Conservation (phyloP, 2,329 filamentous ascomycete genomes). For the Microsporum canis region DNA sequence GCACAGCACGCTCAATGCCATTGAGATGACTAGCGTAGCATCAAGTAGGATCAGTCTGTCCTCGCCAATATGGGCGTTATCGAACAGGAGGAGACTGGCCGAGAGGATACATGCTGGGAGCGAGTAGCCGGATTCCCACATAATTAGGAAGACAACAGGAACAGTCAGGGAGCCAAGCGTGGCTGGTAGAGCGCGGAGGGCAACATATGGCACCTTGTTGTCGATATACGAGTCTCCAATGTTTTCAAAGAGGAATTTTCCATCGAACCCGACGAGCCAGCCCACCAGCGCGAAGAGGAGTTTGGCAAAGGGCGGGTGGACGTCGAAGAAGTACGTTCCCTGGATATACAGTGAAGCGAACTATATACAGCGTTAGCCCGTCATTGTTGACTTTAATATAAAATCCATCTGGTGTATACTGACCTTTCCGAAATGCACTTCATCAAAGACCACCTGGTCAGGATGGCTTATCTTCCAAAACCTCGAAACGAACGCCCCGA, state of each 20-base stretch:
- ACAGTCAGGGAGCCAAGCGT: constrained; percentile 86
- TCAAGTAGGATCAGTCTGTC: constrained; percentile 90
- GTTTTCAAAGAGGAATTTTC: constrained; percentile 96
- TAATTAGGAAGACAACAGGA: constrained; percentile 87
- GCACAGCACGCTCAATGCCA: constrained; percentile 85
- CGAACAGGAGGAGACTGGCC: constrained; percentile 75
- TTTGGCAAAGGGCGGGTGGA: constrained; percentile 96
- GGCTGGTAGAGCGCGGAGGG: constrained; percentile 86
- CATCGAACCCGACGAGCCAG: constrained; percentile 95
- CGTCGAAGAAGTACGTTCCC: constrained; percentile 98
- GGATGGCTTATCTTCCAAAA: constrained; percentile 96
- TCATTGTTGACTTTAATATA: background rate
- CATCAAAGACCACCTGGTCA: constrained; percentile 94
- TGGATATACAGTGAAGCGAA: constrained; percentile 68
- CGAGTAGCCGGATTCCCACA: constrained; percentile 99
- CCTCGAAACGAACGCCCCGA: constrained; percentile 75
- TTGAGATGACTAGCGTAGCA: constrained; percentile 85
- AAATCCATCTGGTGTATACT: constrained; percentile 17
- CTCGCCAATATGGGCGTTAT: constrained; percentile 96
- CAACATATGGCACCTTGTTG: constrained; percentile 95
- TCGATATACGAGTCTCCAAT: constrained; percentile 96
- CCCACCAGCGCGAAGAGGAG: constrained; percentile 94
- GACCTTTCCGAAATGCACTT: constrained; percentile 99
- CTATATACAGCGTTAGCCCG: constrained; percentile 22
- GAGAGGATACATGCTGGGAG: constrained; percentile 83